Conservation (phyloP, 2,329 filamentous ascomycete genomes). For the Thelonectria discophora region DNA sequence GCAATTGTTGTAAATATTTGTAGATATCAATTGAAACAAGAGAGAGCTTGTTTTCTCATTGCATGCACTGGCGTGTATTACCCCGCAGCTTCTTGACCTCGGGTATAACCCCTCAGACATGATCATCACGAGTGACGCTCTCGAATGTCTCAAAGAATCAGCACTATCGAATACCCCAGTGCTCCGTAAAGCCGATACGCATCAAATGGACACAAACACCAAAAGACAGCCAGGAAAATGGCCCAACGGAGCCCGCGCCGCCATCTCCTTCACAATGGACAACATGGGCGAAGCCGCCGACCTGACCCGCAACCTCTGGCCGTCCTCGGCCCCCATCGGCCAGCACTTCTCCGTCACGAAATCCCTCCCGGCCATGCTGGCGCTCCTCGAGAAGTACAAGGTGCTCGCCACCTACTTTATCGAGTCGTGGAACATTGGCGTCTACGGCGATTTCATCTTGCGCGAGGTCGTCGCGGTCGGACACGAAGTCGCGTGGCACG, state of each 20-base stretch:
- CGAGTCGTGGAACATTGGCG: constrained; percentile 16
- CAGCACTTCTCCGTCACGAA: constrained; percentile 6
- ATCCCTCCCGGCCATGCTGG: constrained; percentile 4
- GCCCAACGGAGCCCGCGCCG: constrained; percentile 9
- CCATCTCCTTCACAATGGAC: constrained; percentile 14
- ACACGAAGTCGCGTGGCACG: constrained; percentile 16
- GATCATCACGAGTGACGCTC: no score
- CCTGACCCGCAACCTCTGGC: constrained; percentile 11
- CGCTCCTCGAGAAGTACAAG: constrained; percentile 4
- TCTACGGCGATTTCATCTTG: constrained; percentile 15
- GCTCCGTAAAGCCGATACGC: no score
- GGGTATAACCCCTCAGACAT: no score
- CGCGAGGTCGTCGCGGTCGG: constrained; percentile 1
- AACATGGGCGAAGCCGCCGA: constrained; percentile 20
- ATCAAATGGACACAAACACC: no score
- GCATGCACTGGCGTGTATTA: no score
- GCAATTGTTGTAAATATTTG: no score
- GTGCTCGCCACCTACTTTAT: constrained; percentile 14
- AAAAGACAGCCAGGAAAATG: background rate
- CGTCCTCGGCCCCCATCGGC: constrained; percentile 6
- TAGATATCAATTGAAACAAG: no score
- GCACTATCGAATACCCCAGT: no score
- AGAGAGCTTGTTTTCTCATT: no score
- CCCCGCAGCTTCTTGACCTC: no score
- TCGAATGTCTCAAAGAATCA: no score